Evolutionary conservation across 1,284 basidiomycete genomes (phyloP), one percentile per base, ranked within the genome.

Genomic region (Gymnopus androsaceus): DNA sequence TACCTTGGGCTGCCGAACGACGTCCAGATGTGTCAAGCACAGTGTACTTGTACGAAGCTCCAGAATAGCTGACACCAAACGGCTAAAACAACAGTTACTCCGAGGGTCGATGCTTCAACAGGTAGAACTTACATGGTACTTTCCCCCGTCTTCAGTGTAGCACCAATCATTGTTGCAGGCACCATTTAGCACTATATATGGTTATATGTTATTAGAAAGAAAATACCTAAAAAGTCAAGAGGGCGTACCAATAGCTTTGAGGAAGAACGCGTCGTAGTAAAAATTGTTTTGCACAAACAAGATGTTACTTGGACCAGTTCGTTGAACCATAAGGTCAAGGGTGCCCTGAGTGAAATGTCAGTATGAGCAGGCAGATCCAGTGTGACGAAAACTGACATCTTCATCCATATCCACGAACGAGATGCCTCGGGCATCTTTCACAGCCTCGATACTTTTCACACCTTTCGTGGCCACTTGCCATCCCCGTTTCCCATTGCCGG

Each of bases 221-320:
- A 36, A 36, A 46, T 27, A 3, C 21, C 45, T 7, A 3, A 19
- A 48, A 27, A 55, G 49, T 21, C 21, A 25, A 49, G 31, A 14
- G n/a, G n/a, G n/a, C 83, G 47, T 50, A 94, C 92, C 87, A 50
- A 96, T 90, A 1, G 95, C 92, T 69, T 98, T 98, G 57, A 99
- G 80, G 83, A 99, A 99, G 78, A 99, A 99, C 0, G 97, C 95
- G 65, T 99, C 97, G 67, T 95, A 95, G 68, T 97, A 99, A 67
- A 95, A 94, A 72, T 98, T 98, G 71, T 99, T 99, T 72, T 97
- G 94, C 38, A 99, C 78, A 64, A 99, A 98, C 1, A 87, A 72
- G 14, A 95, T 75, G 31, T 80, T 83, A 55, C 86, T 84, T 11
- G 77, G 73, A 0, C 92, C 92, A 0, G 87, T 86, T 36, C 95